Percentiles rank a stretch among this genome's conserved stretches.
Conservation (phyloP, 352 stramenopile species). For the Pythium dissimile region DNA sequence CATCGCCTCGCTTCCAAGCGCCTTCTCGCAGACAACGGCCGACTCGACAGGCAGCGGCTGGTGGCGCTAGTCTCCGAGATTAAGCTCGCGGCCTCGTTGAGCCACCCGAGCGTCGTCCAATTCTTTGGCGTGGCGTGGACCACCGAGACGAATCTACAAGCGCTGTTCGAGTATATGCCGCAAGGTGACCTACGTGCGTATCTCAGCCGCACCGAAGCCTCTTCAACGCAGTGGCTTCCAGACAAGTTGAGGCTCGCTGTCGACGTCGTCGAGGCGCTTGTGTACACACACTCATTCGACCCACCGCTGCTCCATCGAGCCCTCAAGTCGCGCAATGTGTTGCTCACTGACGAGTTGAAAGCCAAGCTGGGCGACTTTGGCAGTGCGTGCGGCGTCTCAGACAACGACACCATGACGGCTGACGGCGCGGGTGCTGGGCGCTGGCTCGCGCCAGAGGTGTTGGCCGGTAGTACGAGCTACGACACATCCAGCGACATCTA, state of each 20-base stretch:
- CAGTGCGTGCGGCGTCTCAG: constrained; percentile 29
- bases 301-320: constrained; percentile 52
- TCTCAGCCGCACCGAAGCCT: constrained; percentile 20
- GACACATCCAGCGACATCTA: constrained; percentile 46
- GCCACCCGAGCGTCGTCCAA: constrained; percentile 46
- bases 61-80: constrained; percentile 55
- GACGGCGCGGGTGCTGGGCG: constrained; percentile 39
- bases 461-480: constrained; percentile 41
- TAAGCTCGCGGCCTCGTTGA: constrained; percentile 41
- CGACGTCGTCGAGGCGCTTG: constrained; percentile 52
- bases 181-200: constrained; percentile 43
- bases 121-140: constrained; percentile 59
- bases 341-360: constrained; percentile 30
- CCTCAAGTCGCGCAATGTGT: constrained; percentile 51
- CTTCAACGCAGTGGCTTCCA: constrained; percentile 28
- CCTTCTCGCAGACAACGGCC: constrained; percentile 33
- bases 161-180: constrained; percentile 60
- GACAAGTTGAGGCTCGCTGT: constrained; percentile 50
- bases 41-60: constrained; percentile 31
- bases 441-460: constrained; percentile 51
- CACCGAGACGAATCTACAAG: constrained; percentile 46
- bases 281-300: constrained; percentile 59
- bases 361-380: constrained; percentile 49
- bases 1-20: constrained; percentile 43
- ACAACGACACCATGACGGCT: constrained; percentile 39